These are phyloP conservation scores for Fusarium devonianum DNA, from an alignment of 2,329 filamentous ascomycete species.

Conservation along the genomic window DNA sequence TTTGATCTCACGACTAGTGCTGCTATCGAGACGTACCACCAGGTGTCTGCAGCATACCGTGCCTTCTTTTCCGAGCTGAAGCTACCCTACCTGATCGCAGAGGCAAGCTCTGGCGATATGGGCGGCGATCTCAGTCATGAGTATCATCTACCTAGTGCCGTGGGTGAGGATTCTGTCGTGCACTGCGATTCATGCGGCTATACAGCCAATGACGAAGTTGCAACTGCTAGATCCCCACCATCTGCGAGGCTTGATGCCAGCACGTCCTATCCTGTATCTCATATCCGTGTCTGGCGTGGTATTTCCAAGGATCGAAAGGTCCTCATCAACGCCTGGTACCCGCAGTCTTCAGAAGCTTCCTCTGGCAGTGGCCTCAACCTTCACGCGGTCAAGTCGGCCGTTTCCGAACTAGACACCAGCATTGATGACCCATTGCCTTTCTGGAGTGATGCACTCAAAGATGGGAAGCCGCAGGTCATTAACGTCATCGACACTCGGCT, in stretches of 20 bases:
- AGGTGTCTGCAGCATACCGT: slow-evolving; percentile 76
- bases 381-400: slow-evolving; percentile 69
- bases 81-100: slow-evolving; percentile 82
- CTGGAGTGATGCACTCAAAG: slow-evolving; percentile 55
- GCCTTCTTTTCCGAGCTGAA: slow-evolving; percentile 83
- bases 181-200: slow-evolving; percentile 77
- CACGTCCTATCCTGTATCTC: slow-evolving; percentile 6
- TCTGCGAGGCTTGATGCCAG: background rate
- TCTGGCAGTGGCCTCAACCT: slow-evolving; percentile 53
- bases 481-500: slow-evolving; percentile 49
- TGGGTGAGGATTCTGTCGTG: slow-evolving; percentile 87
- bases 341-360: slow-evolving; percentile 43
- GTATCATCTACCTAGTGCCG: slow-evolving; percentile 81
- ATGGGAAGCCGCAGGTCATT: slow-evolving; percentile 37
- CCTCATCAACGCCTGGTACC: slow-evolving; percentile 75
- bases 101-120: slow-evolving; percentile 95
- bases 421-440: slow-evolving; percentile 65
- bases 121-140: slow-evolving; percentile 93
- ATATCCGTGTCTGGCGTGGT: slow-evolving; percentile 63
- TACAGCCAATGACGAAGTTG: slow-evolving; percentile 88
- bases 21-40: slow-evolving; percentile 82
- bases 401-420: slow-evolving; percentile 74
- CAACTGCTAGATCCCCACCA: slow-evolving; percentile 48
- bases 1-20: slow-evolving; percentile 75
- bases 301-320: slow-evolving; percentile 72